Conservation (phyloP, 768 basidiomycete genomes). For the Rhodotorula graminis region DNA sequence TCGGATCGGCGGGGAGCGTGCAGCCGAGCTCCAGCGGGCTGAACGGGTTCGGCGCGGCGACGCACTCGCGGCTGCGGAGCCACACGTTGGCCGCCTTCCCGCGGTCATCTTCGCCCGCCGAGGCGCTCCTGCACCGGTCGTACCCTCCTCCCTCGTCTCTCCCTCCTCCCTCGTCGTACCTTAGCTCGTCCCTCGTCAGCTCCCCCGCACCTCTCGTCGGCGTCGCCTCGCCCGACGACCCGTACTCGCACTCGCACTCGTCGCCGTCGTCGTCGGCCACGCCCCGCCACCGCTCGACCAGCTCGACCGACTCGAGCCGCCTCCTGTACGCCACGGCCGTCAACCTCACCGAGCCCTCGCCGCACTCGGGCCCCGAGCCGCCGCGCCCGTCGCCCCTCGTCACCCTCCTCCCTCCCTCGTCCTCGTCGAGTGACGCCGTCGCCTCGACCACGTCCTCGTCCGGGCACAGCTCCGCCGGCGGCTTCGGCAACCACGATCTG, state of each 20-base stretch:
- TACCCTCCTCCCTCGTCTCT: neutral
- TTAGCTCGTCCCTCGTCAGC: neutral
- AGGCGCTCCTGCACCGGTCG: neutral
- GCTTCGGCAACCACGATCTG: neutral
- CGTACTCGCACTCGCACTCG: neutral
- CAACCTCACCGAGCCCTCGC: neutral
- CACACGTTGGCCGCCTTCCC: slow-evolving; percentile 35
- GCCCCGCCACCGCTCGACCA: slow-evolving; percentile 29
- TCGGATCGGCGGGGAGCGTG: slow-evolving; percentile 29
- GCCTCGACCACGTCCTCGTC: no score
- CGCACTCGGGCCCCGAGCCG: neutral
- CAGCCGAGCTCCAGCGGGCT: neutral
- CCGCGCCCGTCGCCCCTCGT: slow-evolving; percentile 13
- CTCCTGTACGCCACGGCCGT: slow-evolving; percentile 33
- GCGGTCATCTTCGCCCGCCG: neutral
- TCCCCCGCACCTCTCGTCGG: neutral
- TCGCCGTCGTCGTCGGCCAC: neutral
- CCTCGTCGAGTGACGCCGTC: no score
- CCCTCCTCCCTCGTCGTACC: slow-evolving; percentile 6
- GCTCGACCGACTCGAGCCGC: slow-evolving; percentile 27
- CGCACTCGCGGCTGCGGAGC: slow-evolving; percentile 18
- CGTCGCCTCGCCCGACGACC: neutral
- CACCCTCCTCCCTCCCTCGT: slow-evolving; percentile 1
- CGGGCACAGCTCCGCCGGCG: neutral
- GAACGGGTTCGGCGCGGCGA: neutral